These are phyloP conservation scores for Plasmopara viticola DNA, from an alignment of 352 stramenopile species.

Conservation along the genomic window DNA sequence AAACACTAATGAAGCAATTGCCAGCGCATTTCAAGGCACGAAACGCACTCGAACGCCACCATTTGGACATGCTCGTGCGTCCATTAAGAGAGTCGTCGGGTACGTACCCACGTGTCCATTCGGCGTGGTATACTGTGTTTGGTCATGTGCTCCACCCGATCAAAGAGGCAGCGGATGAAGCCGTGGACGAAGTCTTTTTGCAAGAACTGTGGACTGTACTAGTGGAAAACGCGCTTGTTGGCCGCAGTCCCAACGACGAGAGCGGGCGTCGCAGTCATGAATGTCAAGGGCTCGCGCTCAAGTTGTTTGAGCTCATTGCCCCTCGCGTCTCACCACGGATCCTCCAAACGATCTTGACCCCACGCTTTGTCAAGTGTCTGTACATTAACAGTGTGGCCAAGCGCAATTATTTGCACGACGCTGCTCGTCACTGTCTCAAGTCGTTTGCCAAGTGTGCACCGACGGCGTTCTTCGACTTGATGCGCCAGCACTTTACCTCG, in stretches of 20 bases:
- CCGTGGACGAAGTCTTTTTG: constrained; percentile 59
- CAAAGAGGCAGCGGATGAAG: constrained; percentile 22
- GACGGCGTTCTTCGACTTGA: constrained; percentile 64
- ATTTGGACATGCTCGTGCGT: constrained; percentile 52
- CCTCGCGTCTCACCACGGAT: constrained; percentile 40
- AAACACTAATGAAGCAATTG: constrained; percentile 26
- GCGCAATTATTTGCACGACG: constrained; percentile 80
- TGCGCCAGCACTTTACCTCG: constrained; percentile 60
- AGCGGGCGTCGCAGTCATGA: constrained; percentile 56
- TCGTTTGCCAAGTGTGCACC: constrained; percentile 43
- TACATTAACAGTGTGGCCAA: constrained; percentile 77
- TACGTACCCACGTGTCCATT: constrained; percentile 76
- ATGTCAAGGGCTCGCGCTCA: constrained; percentile 67
- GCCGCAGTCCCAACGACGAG: constrained; percentile 14
- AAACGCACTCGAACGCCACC: constrained; percentile 48
- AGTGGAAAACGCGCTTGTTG: constrained; percentile 72
- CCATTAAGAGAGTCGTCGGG: constrained; percentile 60
- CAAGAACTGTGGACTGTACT: constrained; percentile 76
- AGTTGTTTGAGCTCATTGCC: constrained; percentile 75
- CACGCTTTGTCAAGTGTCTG: constrained; percentile 73
- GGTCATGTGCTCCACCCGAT: constrained; percentile 56
- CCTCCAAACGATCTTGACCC: constrained; percentile 61
- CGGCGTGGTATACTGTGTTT: constrained; percentile 71
- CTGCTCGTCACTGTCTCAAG: constrained; percentile 61
- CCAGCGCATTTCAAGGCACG: constrained; percentile 35